Evolutionary conservation across 2,329 filamentous ascomycete genomes (phyloP).

Genomic region (Penicillium sp.): DNA sequence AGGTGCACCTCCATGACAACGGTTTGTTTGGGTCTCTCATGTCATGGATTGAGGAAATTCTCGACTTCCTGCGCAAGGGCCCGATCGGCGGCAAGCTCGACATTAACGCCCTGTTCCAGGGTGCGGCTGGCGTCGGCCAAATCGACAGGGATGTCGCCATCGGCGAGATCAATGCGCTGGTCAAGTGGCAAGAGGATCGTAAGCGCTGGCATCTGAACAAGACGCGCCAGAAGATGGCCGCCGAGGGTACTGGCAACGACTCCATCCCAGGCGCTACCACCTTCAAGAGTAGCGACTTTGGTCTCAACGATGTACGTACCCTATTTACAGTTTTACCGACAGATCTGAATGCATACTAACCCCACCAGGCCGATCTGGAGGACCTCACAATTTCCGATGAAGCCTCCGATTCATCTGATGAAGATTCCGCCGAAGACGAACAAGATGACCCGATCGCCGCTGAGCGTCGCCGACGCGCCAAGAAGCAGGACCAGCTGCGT

Average conservation of each 20-base stretch:
- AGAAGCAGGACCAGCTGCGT: constrained; percentile 73
- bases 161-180: constrained; percentile 75
- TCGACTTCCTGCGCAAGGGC: constrained; percentile 85
- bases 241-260: constrained; percentile 57
- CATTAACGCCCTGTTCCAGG: constrained; percentile 88
- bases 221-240: constrained; percentile 97
- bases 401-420: constrained; percentile 59
- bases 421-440: constrained; percentile 70
- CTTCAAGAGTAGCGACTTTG: constrained; percentile 83
- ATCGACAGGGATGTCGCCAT: constrained; percentile 70
- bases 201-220: constrained; percentile 99
- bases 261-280: constrained; percentile 51
- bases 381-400: constrained; percentile 78
- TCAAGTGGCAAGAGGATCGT: constrained; percentile 87
- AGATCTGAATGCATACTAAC: constrained; percentile 11
- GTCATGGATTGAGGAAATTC: constrained; percentile 93
- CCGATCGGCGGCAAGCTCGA: constrained; percentile 80
- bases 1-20: constrained; percentile 95
- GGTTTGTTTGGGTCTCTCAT: constrained; percentile 94
- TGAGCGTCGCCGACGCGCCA: constrained; percentile 71
- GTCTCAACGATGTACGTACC: constrained; percentile 65
- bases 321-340: not conserved
- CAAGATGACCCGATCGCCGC: constrained; percentile 75
- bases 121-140: constrained; percentile 61
- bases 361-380: constrained; percentile 62